phyloP scores from a whole-genome alignment of 2,329 filamentous ascomycete genomes.

The Myriosclerotinia curreyana region DNA sequence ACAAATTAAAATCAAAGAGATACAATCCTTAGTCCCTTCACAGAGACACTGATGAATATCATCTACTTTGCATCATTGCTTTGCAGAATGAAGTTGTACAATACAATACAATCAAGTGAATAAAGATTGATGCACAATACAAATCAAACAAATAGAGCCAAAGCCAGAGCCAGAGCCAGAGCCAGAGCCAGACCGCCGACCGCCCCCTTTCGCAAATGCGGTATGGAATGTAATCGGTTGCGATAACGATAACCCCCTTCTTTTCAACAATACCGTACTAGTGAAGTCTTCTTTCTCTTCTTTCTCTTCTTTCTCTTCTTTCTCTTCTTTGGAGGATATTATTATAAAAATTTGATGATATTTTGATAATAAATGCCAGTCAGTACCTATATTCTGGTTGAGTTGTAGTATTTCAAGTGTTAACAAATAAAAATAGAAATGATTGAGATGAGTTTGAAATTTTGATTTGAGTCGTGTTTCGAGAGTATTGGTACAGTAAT shows the following conservation, averaged over 20 bases:
- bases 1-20: constrained; percentile 15
- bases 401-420: neutral
- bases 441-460: too few species aligned
- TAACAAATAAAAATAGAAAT: too few species aligned
- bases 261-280: too few species aligned
- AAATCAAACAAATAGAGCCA: neutral
- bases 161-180: constrained; percentile 5
- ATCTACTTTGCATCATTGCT: constrained; percentile 26
- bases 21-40: constrained; percentile 10
- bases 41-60: constrained; percentile 18
- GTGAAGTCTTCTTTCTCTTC: too few species aligned
- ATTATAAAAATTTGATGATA: neutral
- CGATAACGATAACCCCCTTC: constrained; percentile 18
- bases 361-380: neutral
- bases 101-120: constrained; percentile 14
- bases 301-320: too few species aligned
- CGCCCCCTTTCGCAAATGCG: constrained; percentile 10
- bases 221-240: constrained; percentile 15
- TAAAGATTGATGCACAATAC: constrained; percentile 19
- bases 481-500: too few species aligned
- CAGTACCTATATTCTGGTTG: neutral
- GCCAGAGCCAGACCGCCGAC: constrained; percentile 15
- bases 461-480: too few species aligned
- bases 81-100: constrained; percentile 20
- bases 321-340: neutral